Base-by-base conservation (phyloP, 495 filamentous ascomycete species). In the Podospora pseudocomata region DNA sequence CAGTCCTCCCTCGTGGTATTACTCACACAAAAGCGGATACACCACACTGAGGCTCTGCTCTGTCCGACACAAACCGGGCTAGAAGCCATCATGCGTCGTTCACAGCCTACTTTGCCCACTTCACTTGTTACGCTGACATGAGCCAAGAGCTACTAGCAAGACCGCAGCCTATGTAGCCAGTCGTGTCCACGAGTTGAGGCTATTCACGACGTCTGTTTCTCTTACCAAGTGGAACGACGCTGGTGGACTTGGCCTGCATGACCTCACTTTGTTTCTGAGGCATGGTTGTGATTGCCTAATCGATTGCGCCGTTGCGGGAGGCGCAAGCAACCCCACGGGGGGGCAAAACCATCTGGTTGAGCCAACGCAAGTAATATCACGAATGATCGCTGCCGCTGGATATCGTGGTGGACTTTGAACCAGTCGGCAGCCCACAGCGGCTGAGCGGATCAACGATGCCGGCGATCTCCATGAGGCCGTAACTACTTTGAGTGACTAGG, bases 371-470 rank as follows among this genome's bases (percentile, higher is more conserved):
- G 61, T 63, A 63, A 63, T 63, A 19, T 32, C 61, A 16, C 27
- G 57, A 63, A 65, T 59, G 69, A 71, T 68, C 65, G 59, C 56
- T 65, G 64, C 58, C 59, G 30, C 59, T 59, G 28, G 26, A 53
- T 65, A 65, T 70, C 71, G 69, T 73, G 71, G 71, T 63, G 34
- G 28, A 3, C 20, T 67, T 49, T 65, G 44, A 67, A 18, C 66
- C 71, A 73, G 64, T 73, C 65, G 58, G 55, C 66, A 32, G 32
- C 44, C 23, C 58, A 58, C 30, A 66, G 65, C 62, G 61, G 63
- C 61, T 67, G 53, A 68, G 63, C 67, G 67, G 67, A 65, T 67
- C 67, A 67, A 58, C 5, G 19, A 44, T 26, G 11, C 27, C n/a
- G 55, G 57, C 20, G 70, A 63, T 65, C 58, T 39, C 57, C 26